Evolutionary conservation across 2,329 filamentous ascomycete genomes (phyloP), one percentile per base, ranked within the genome.

Genomic region (Fusarium goolgardi): DNA sequence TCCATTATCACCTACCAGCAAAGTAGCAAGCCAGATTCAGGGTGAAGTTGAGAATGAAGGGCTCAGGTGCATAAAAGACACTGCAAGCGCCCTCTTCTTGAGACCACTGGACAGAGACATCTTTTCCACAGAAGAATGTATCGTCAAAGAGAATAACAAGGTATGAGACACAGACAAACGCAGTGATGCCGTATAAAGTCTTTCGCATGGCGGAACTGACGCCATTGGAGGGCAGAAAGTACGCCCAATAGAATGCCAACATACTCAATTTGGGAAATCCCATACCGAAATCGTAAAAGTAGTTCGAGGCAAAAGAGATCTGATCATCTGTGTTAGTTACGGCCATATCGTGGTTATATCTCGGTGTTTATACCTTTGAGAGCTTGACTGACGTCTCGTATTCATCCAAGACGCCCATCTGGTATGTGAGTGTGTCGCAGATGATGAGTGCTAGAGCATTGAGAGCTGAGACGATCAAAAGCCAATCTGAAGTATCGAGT

Each of bases 221-320:
- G 5, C 70, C 60, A 1, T 57, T 69, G 0, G 61, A 66, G 15
- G 66, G 58, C 10, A 67, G 67, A 63, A 78, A 78, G 55, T 78
- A 77, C 8, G 70, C 72, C 76, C 76, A 78, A 61, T 78, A 78
- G 52, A 78, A 78, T 2, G 77, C 76, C 23, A 78, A 23, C 76
- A 78, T 78, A 60, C 75, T 78, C 61, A 78, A 65, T 52, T 78
- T 78, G 5, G 76, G 76, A 31, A 78, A 77, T 0, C 75, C 76
- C 76, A 78, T 78, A 8, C 76, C 76, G 5, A 78, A 73, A 46
- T 78, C 76, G 64, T 78, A 78, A 40, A 78, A 78, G 57, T 78
- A 78, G 65, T 78, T 78, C 39, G 77, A 78, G 0, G 76, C 72
- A 20, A 78, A 78, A 2, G 74, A 76, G 32, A 78, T 77, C 75